phyloP scores from a whole-genome alignment of 345 rosid genomes.

The Excoecaria agallocha region DNA sequence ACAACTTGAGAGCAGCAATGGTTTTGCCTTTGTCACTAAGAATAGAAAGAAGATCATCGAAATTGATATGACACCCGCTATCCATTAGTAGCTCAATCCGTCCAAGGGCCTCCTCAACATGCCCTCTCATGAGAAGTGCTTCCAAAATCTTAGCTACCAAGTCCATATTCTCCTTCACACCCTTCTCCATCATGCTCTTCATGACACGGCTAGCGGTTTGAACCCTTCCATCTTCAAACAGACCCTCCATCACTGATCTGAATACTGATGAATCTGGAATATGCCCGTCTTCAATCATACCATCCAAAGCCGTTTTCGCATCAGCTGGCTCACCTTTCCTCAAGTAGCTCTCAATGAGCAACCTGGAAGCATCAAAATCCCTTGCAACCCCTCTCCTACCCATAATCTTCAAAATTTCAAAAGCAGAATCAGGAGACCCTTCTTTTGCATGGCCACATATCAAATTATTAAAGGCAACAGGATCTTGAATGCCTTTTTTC shows the following conservation, averaged over 20 bases:
- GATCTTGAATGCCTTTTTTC: slow-evolving; percentile 79
- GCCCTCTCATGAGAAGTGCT: slow-evolving; percentile 86
- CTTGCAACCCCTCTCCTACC: slow-evolving; percentile 68
- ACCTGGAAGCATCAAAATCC: slow-evolving; percentile 61
- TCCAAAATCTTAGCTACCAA: slow-evolving; percentile 71
- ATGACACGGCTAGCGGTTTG: slow-evolving; percentile 91
- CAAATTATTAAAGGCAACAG: slow-evolving; percentile 64
- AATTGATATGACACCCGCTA: slow-evolving; percentile 45
- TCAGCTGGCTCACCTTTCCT: slow-evolving; percentile 93
- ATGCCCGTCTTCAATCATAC: slow-evolving; percentile 83
- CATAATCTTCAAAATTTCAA: slow-evolving; percentile 85
- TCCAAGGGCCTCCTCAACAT: slow-evolving; percentile 86
- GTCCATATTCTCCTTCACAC: slow-evolving; percentile 73
- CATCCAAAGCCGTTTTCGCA: slow-evolving; percentile 78
- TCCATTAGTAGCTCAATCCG: slow-evolving; percentile 71
- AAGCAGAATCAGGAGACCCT: slow-evolving; percentile 73
- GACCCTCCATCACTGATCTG: slow-evolving; percentile 77
- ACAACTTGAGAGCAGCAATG: slow-evolving; percentile 72
- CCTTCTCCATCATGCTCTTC: slow-evolving; percentile 85
- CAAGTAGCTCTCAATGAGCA: slow-evolving; percentile 79
- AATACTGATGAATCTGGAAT: slow-evolving; percentile 62
- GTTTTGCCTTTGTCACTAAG: slow-evolving; percentile 82
- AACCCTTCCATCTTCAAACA: slow-evolving; percentile 84
- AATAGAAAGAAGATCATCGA: slow-evolving; percentile 56
- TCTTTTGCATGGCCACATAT: slow-evolving; percentile 77